Conservation (phyloP, 2,329 filamentous ascomycete genomes). For the Pseudocercospora ulei region DNA sequence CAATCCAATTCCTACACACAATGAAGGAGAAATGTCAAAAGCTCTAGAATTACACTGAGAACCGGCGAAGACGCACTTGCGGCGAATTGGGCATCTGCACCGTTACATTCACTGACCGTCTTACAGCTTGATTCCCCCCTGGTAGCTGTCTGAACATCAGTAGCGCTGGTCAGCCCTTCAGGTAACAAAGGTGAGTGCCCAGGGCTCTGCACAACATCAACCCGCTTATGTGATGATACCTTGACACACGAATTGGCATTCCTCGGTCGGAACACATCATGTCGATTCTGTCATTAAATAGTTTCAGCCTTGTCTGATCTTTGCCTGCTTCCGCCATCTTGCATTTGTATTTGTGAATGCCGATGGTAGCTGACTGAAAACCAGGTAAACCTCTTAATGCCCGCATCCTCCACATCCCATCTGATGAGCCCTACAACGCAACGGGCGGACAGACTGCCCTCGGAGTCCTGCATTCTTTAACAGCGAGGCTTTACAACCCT, state of each 20-base stretch:
- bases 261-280: slow-evolving; percentile 56
- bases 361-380: slow-evolving; percentile 30
- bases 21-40: slow-evolving; percentile 42
- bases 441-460: slow-evolving; percentile 59
- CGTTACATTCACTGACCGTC: background rate
- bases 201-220: background rate
- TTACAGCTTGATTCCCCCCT: background rate
- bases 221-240: slow-evolving; percentile 48
- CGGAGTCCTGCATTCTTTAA: slow-evolving; percentile 43
- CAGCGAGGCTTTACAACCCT: slow-evolving; percentile 55
- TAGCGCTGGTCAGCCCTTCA: no score
- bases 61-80: slow-evolving; percentile 1
- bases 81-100: background rate
- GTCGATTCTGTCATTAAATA: slow-evolving; percentile 53
- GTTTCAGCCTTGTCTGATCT: slow-evolving; percentile 63
- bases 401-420: slow-evolving; percentile 25
- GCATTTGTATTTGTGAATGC: slow-evolving; percentile 21
- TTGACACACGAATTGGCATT: slow-evolving; percentile 54
- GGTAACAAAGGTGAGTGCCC: slow-evolving; percentile 3
- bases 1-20: slow-evolving; percentile 52
- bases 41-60: slow-evolving; percentile 52
- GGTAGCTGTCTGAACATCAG: no score
- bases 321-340: slow-evolving; percentile 21
- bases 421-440: slow-evolving; percentile 59
- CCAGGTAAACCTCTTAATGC: slow-evolving; percentile 20